Conservation (phyloP, 495 filamentous ascomycete species). For the Podospora comata region DNA sequence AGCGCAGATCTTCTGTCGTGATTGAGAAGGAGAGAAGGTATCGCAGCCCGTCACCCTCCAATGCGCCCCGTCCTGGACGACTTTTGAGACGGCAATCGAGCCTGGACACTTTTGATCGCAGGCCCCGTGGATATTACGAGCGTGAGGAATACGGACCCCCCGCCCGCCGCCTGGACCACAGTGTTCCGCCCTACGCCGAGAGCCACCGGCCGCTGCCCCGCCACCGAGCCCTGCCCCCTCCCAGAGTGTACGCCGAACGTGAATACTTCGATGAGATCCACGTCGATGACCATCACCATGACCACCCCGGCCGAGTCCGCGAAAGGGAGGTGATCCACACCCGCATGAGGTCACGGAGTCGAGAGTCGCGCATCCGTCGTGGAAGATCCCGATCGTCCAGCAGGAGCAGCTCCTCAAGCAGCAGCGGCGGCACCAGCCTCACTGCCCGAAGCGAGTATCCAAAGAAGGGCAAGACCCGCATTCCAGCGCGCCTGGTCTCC, state of each 20-base stretch:
- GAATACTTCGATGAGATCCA: constrained; percentile 60
- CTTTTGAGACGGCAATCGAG: constrained; percentile 44
- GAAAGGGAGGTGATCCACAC: constrained; percentile 49
- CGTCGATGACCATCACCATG: constrained; percentile 65
- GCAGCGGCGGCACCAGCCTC: constrained; percentile 39
- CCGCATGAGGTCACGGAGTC: constrained; percentile 37
- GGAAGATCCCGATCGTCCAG: constrained; percentile 39
- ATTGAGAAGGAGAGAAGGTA: constrained; percentile 36
- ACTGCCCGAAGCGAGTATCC: constrained; percentile 60
- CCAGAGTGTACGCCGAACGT: constrained; percentile 50
- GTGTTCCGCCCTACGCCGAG: constrained; percentile 48
- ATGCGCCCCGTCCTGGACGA: constrained; percentile 22
- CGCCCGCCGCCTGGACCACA: constrained; percentile 37
- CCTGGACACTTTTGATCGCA: constrained; percentile 51
- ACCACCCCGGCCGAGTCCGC: constrained; percentile 53
- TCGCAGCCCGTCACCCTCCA: constrained; percentile 38
- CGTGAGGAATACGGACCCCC: constrained; percentile 48
- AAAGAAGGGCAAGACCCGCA: constrained; percentile 82
- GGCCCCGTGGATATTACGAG: constrained; percentile 46
- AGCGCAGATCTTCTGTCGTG: constrained; percentile 26
- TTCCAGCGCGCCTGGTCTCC: constrained; percentile 73
- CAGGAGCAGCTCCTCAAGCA: constrained; percentile 43
- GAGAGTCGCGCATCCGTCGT: constrained; percentile 31
- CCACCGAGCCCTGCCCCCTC: constrained; percentile 42
- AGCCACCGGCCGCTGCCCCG: constrained; percentile 50